A percentile compares a stretch with the other conserved stretches of the same genome.
Evolutionary conservation across 2,329 filamentous ascomycete genomes (phyloP).

Genomic region (Ilyonectria robusta): DNA sequence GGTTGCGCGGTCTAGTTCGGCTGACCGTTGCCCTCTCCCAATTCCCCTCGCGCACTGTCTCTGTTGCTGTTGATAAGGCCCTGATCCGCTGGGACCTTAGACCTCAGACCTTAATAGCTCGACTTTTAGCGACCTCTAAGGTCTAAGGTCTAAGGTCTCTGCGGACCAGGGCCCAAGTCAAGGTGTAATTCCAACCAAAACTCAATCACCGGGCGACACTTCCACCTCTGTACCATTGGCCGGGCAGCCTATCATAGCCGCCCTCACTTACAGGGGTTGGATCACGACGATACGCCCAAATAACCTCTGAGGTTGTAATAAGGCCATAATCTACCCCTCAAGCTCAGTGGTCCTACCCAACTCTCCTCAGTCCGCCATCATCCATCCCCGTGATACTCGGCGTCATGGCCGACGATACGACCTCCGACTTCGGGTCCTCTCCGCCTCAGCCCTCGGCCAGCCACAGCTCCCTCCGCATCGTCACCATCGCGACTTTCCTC

Average conservation of each 20-base stretch:
- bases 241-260: constrained; percentile 38
- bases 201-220: constrained; percentile 11
- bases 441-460: constrained; percentile 30
- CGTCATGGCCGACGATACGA: constrained; percentile 36
- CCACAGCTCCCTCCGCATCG: constrained; percentile 50
- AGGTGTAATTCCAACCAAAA: neutral
- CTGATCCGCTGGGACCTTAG: no score
- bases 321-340: constrained; percentile 22
- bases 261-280: constrained; percentile 39
- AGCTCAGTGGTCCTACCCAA: constrained; percentile 1
- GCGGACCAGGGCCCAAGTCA: neutral
- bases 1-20: neutral
- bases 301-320: constrained; percentile 21
- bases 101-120: no score
- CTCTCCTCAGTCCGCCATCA: constrained; percentile 4
- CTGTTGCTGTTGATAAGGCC: neutral
- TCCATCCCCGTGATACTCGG: neutral
- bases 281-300: constrained; percentile 35
- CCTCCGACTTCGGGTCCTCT: constrained; percentile 32
- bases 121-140: no score
- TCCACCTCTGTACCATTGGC: constrained; percentile 19
- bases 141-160: no score
- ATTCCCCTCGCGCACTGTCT: no score
- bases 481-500: constrained; percentile 54
- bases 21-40: no score